Base-by-base conservation (phyloP, 2,329 filamentous ascomycete genomes). In the Penicillium brevicompactum region DNA sequence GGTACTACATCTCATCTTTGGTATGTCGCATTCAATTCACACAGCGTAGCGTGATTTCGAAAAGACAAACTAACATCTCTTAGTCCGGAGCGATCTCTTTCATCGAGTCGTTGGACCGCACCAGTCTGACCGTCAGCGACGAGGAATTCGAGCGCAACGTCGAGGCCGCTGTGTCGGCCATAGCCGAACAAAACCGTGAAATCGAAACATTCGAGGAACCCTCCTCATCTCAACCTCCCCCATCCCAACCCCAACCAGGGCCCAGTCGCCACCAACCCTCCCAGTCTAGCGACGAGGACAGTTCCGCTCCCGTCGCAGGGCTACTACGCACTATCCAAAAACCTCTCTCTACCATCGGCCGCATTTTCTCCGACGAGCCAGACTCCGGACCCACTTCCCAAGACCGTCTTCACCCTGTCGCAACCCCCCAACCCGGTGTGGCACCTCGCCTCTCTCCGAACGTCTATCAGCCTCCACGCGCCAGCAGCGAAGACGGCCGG, bases 121-220 rank as follows among this genome's bases (percentile, higher is more conserved):
- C 94, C 1, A 93, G 89, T 24, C 78, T 99, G 7, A 97, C 94
- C 1, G 94, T 99, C 49, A 88, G 88, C 2, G 92, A 99, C 67
- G 91, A 94, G 53, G 94, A 97, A 37, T 99, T 99, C 67, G 94
- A 99, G 71, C 85, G 84, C 69, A 92, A 96, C 63, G 95, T 99
- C n/a, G 94, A 99, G 76, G 89, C 89, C 4, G 92, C 94, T 7
- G 95, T 99, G 3, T 96, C 91, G 5, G 91, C 90, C 41, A 99
- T 99, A 62, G 93, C 94, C 2, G 93, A 97, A 75, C 91, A 90
- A 67, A 92, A 97, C 67, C 84, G 86, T 55, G 78, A 80, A 57
- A 78, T 82, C 34, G 79, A 85, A 60, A 74, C 78, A n/a, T 63
- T 71, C 46, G 69, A 71, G 27, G 67, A 71, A 53, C 67, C 66